These are phyloP conservation scores for Fusarium algeriense DNA, from an alignment of 2,329 filamentous ascomycete species.

Conservation along the genomic window DNA sequence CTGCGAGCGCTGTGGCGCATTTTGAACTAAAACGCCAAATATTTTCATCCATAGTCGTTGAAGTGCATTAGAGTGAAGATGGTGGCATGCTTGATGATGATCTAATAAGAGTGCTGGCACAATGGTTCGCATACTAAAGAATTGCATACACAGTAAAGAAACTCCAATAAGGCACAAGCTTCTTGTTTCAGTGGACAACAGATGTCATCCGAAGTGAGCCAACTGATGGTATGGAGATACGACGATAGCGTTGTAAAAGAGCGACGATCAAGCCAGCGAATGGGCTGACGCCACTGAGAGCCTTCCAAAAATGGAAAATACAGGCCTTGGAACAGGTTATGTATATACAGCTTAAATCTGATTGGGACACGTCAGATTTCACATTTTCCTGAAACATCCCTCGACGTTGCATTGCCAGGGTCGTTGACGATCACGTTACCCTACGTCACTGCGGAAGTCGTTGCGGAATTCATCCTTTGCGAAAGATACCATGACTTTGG, in stretches of 20 bases:
- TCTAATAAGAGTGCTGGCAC: neutral
- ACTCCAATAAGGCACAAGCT: neutral
- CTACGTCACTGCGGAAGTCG: conserved; percentile 2
- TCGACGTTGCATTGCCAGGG: conserved; percentile 1
- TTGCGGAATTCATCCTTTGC: neutral
- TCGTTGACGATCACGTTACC: neutral
- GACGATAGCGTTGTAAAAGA: neutral
- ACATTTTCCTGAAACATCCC: neutral
- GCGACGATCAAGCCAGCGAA: neutral
- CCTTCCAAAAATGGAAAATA: neutral
- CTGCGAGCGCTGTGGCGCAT: conserved; percentile 1
- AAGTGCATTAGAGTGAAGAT: neutral
- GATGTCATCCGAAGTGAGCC: neutral
- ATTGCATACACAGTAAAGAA: neutral
- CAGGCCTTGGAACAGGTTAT: neutral
- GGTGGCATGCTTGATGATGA: neutral
- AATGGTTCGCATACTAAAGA: neutral
- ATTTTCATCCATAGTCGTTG: neutral
- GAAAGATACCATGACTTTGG: neutral
- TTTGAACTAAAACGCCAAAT: neutral
- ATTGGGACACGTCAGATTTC: conserved; percentile 6
- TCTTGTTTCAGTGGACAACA: neutral
- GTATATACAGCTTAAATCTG: neutral
- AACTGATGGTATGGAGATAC: neutral
- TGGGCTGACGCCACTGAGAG: neutral